These are phyloP conservation scores for Fulvia fulva DNA, from an alignment of 2,329 filamentous ascomycete genomes.

Conservation along the genomic window DNA sequence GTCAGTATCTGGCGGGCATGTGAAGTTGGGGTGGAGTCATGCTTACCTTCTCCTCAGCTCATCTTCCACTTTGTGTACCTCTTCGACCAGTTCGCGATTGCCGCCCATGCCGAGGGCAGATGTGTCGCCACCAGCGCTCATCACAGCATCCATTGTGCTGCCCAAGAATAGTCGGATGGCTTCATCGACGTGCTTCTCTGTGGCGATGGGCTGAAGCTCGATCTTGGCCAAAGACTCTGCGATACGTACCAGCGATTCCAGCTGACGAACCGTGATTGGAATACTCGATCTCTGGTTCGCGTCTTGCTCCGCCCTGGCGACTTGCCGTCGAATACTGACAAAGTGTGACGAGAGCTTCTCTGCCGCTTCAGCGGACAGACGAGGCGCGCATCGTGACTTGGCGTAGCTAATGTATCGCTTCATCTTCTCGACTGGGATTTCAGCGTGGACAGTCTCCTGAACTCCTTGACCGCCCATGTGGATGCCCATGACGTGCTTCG, in stretches of 20 bases:
- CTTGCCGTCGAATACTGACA: constrained; percentile 89
- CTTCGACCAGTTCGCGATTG: constrained; percentile 85
- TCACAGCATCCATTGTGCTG: constrained; percentile 93
- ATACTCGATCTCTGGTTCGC: constrained; percentile 89
- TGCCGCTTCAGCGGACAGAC: constrained; percentile 82
- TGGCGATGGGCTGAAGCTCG: constrained; percentile 77
- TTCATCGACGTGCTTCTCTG: constrained; percentile 90
- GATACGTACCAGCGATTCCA: constrained; percentile 96
- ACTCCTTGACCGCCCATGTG: constrained; percentile 86
- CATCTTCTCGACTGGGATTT: constrained; percentile 95
- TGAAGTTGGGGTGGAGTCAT: not conserved
- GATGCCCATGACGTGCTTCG: constrained; percentile 94
- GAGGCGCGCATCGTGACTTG: constrained; percentile 90
- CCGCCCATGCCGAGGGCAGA: constrained; percentile 75
- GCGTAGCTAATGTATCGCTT: constrained; percentile 96
- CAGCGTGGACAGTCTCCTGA: constrained; percentile 83
- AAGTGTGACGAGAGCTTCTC: constrained; percentile 98
- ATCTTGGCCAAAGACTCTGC: constrained; percentile 94
- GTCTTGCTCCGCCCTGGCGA: constrained; percentile 85
- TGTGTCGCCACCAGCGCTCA: constrained; percentile 47
- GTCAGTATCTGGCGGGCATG: constrained; percentile 9
- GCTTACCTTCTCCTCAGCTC: constrained; percentile 69
- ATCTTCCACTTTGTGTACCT: constrained; percentile 79
- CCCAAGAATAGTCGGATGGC: constrained; percentile 95
- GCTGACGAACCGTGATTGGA: constrained; percentile 93